A percentile compares a stretch with the other conserved stretches of the same genome.
Conservation (phyloP, 495 filamentous ascomycete genomes). For the Neurospora sp. region DNA sequence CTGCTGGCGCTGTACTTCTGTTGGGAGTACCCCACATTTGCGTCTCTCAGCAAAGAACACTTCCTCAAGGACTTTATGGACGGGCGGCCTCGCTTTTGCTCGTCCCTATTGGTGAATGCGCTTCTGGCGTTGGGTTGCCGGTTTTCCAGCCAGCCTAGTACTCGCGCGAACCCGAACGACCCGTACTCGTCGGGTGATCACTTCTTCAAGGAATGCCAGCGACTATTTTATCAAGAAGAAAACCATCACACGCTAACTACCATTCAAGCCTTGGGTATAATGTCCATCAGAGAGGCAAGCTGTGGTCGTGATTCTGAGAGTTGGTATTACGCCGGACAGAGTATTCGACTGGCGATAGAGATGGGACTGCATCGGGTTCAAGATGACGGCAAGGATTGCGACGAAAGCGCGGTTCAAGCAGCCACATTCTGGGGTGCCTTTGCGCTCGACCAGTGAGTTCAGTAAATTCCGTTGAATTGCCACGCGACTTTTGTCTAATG, state of each 20-base stretch:
- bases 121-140: slow-evolving; percentile 63
- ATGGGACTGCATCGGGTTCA: slow-evolving; percentile 49
- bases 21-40: slow-evolving; percentile 72
- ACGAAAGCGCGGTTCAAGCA: slow-evolving; percentile 52
- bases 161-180: slow-evolving; percentile 51
- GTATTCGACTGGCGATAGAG: slow-evolving; percentile 55
- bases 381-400: slow-evolving; percentile 31
- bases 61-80: slow-evolving; percentile 56
- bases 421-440: slow-evolving; percentile 68
- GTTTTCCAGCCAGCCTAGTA: slow-evolving; percentile 56
- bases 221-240: slow-evolving; percentile 45
- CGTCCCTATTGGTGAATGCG: slow-evolving; percentile 64
- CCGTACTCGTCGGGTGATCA: slow-evolving; percentile 57
- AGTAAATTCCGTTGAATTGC: background rate
- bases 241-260: slow-evolving; percentile 60
- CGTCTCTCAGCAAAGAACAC: slow-evolving; percentile 59
- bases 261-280: slow-evolving; percentile 67
- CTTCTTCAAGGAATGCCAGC: slow-evolving; percentile 60
- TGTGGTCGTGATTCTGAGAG: slow-evolving; percentile 56
- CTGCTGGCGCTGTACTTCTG: slow-evolving; percentile 65
- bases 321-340: slow-evolving; percentile 57
- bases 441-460: slow-evolving; percentile 55
- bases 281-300: slow-evolving; percentile 58
- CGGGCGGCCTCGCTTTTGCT: slow-evolving; percentile 53
- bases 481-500: background rate